Evolutionary conservation across 179 eudicot genomes (phyloP).

Genomic region (Carnegiea gigantea): DNA sequence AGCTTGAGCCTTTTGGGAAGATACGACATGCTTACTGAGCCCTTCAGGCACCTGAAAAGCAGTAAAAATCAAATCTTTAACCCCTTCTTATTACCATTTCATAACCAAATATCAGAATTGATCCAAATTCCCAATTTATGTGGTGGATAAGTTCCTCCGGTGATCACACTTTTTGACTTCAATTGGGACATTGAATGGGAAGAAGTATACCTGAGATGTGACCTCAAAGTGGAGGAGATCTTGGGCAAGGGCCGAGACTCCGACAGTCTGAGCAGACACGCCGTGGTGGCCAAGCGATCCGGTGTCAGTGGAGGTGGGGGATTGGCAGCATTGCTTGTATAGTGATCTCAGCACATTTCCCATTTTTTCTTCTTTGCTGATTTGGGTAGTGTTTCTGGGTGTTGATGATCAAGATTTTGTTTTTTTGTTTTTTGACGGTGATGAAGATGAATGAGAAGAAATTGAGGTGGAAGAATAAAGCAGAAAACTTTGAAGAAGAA

Average conservation of each 20-base stretch:
- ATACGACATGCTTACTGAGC: slow-evolving; percentile 70
- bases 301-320: slow-evolving; percentile 43
- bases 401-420: neutral
- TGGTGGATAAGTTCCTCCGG: neutral
- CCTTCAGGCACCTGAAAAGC: slow-evolving; percentile 77
- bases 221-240: slow-evolving; percentile 79
- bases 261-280: slow-evolving; percentile 45
- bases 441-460: neutral
- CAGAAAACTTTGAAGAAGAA: neutral
- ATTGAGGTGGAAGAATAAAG: neutral
- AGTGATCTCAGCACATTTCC: slow-evolving; percentile 76
- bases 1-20: slow-evolving; percentile 85
- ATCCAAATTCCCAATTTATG: neutral
- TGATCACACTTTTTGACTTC: neutral
- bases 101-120: neutral
- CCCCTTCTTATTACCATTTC: neutral
- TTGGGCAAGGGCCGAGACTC: slow-evolving; percentile 74
- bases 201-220: slow-evolving; percentile 63
- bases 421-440: neutral
- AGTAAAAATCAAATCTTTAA: neutral
- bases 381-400: too few species aligned
- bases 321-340: slow-evolving; percentile 46
- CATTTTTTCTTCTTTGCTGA: slow-evolving; percentile 33
- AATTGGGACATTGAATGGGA: neutral
- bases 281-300: slow-evolving; percentile 61